Base-by-base conservation (phyloP, 805 yeast genomes). In the Yamadazyma paraphyllophila region DNA sequence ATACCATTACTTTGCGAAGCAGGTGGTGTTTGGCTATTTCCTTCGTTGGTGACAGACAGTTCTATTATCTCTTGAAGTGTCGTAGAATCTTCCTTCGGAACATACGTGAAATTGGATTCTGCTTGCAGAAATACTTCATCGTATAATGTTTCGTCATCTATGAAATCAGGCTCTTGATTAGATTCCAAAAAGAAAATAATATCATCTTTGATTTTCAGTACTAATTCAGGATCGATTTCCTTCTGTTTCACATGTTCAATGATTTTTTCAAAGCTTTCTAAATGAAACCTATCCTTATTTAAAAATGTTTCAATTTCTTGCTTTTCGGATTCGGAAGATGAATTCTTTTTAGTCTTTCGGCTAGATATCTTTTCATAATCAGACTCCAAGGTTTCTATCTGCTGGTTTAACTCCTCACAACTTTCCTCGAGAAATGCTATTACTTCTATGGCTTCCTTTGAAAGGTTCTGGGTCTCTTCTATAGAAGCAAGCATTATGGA, bases 401-500 rank as follows among this genome's bases (percentile, higher is more conserved):
- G 74, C 26, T 66, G 64, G 16, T 50, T 58, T 34, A 72, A 49
- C 39, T 66, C 66, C 29, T 64, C 65, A 14, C 60, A 51, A 14
- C 61, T 52, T 3, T 58, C 61, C n/a, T 63, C 55, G 12, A 71
- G 56, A 49, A 61, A 71, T 11, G 58, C 59, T 9, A 67, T 56
- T 1, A 64, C 65, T 24, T 69, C 74, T 27, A 61, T 48, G 6
- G 65, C 62, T 30, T 67, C 74, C 5, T 65, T 58, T 9, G 68
- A 53, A 35, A 70, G 57, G 29, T 61, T 43, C 49, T 63, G 55
- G 48, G 61, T 62, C 32, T 62, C 61, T 32, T 60, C 65, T 45
- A 64, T 50, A 6, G 73, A 60, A 1, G 76, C 73, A 57, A 71
- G 57, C 64, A 77, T 72, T 17, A 72, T 72, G 2, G 73, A 67